Percentiles rank a stretch among this genome's conserved stretches.
Evolutionary conservation across 352 stramenopile species (phyloP).

Genomic region (Stephanocyclus meneghinianus): DNA sequence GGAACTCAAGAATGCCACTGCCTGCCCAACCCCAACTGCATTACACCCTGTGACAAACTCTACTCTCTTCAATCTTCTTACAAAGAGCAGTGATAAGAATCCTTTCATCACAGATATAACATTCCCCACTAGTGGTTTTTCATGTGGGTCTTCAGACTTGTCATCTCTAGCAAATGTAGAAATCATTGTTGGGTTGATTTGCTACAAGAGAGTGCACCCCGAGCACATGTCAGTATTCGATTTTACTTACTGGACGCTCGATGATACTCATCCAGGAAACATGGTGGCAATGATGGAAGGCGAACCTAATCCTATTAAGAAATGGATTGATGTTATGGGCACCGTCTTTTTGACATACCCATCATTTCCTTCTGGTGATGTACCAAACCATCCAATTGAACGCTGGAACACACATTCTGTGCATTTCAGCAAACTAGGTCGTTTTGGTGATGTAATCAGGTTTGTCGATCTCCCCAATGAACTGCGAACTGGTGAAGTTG

Average conservation of each 20-base stretch:
- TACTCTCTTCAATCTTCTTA: conserved; percentile 46
- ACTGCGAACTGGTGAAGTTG: conserved; percentile 51
- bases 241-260: conserved; percentile 64
- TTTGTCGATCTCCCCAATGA: conserved; percentile 67
- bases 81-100: conserved; percentile 48
- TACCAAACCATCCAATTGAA: conserved; percentile 41
- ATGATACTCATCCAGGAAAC: conserved; percentile 61
- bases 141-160: conserved; percentile 26
- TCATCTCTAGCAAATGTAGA: conserved; percentile 29
- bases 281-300: conserved; percentile 53
- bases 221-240: conserved; percentile 65
- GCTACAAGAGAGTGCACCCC: conserved; percentile 60
- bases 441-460: conserved; percentile 52
- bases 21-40: conserved; percentile 35
- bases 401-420: conserved; percentile 48
- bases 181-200: conserved; percentile 48
- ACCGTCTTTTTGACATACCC: conserved; percentile 48
- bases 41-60: conserved; percentile 40
- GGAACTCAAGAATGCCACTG: conserved; percentile 43
- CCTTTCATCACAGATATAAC: conserved; percentile 49
- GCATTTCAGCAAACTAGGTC: conserved; percentile 45
- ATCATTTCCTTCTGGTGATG: conserved; percentile 12
- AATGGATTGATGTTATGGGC: conserved; percentile 53
- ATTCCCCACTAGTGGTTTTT: conserved; percentile 45
- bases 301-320: conserved; percentile 57